Evolutionary conservation across 1,139 yeast species (phyloP), one percentile per base, ranked within the genome.

Genomic region (Yamadazyma pseudoaaseri): DNA sequence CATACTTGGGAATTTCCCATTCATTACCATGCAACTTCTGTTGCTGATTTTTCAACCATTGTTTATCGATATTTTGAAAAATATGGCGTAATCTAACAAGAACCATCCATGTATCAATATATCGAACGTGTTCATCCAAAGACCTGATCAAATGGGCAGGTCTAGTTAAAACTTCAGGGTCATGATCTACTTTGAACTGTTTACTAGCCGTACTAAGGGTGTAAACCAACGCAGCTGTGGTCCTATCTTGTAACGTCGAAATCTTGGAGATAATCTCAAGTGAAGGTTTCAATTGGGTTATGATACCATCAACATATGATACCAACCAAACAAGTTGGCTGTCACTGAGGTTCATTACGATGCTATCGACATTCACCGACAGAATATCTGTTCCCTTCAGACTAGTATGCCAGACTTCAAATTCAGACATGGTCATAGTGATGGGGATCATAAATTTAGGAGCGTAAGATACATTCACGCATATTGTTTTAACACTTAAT

Each of bases 91-190:
- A 62, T 25, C 96, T 70, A 5, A 87, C 78, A 29, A 86, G 64
- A 23, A 90, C 75, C 51, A 86, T 85, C 98, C 98, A 92, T 47
- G 94, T 79, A 47, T 87, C 87, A 43, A 80, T 77, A 26, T 82
- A 77, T 42, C 98, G 68, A 5, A 89, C 78, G 58, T 90, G 97
- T 12, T 79, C 74, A 26, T 70, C 69, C 2, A 81, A 74, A 2
- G 89, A 73, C 39, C 96, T 71, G 34, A 86, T 75, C 26, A 87
- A 76, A 46, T 83, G 81, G 0, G 96, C 85, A 0, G 97, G 97
- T 34, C 89, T 81, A 0, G 97, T 90, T 33, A 92, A 72, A 9
- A 87, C 96, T 6, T 86, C 80, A 0, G 97, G 95, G 50, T 92
- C 97, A 47, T 85, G 85, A 35, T 79, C 80, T 29, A 89, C 75